phyloP scores from a whole-genome alignment of 2,329 filamentous ascomycete species.

The Claviceps spartinae region DNA sequence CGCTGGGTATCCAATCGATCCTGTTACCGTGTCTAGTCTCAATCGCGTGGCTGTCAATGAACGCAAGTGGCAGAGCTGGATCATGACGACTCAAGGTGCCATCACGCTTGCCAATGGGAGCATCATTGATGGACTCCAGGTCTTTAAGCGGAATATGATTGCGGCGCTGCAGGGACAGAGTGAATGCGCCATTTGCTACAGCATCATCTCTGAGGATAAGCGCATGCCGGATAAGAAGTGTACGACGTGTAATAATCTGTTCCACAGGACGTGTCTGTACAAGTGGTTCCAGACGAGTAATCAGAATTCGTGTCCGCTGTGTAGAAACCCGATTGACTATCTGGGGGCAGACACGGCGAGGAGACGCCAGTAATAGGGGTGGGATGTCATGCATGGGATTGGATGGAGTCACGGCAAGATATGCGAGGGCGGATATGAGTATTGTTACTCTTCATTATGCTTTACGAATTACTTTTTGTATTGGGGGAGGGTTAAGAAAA shows the following conservation, averaged over 20 bases:
- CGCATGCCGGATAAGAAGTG: conserved; percentile 87
- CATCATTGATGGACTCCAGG: conserved; percentile 72
- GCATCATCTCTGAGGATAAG: conserved; percentile 78
- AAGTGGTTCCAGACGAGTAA: conserved; percentile 96
- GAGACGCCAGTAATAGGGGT: conserved; percentile 17
- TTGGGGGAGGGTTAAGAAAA: too few species aligned
- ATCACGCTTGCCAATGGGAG: conserved; percentile 88
- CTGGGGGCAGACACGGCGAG: conserved; percentile 26
- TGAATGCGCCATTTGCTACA: conserved; percentile 96
- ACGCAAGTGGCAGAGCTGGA: conserved; percentile 85
- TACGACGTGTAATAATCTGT: conserved; percentile 83
- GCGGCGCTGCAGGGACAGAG: conserved; percentile 83
- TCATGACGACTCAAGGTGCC: conserved; percentile 76
- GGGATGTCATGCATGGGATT: neutral
- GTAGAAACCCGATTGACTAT: conserved; percentile 72
- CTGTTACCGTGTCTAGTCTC: conserved; percentile 60
- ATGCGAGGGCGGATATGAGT: too few species aligned
- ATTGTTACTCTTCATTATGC: too few species aligned
- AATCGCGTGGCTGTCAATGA: conserved; percentile 81
- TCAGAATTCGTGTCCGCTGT: conserved; percentile 82
- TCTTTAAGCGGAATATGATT: conserved; percentile 77
- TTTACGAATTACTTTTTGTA: too few species aligned
- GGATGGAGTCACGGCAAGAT: neutral
- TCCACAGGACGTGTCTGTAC: conserved; percentile 81
- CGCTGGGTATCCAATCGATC: conserved; percentile 66